Evolutionary conservation across 1,284 basidiomycete genomes (phyloP), one percentile per base, ranked within the genome.

Genomic region (Marasmius sp.): DNA sequence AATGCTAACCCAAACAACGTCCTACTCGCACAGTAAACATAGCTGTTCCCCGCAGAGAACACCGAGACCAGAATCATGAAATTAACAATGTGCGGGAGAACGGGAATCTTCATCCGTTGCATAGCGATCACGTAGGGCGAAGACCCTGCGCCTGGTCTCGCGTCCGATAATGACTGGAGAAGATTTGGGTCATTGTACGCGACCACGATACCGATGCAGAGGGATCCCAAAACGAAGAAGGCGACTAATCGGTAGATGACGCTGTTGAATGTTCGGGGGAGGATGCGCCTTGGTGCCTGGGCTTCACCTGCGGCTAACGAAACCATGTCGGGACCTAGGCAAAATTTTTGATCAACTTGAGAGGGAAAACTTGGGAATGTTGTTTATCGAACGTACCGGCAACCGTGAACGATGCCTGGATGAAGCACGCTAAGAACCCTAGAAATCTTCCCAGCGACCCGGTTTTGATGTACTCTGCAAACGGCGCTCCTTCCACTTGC

Each of bases 41-140:
- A 89, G 12, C 86, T 85, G 68, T 89, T 91, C n/a, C 87, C 87
- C 3, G 91, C 91, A 8, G 88, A 91, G 75, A 90, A 92, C 1
- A 89, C 85, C 8, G 85, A 80, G 7, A 82, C 83, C 57, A 91
- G 72, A 56, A 92, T 78, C 56, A 84, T 76, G 10, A 87, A 87
- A 67, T 92, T 92, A 67, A 90, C 84, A 70, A 85, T 82, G 66
- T 85, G 82, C 0, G 89, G 87, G 1, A 91, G 75, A 8, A 82
- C 78, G 47, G 79, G 78, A 68, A 89, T 89, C 12, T 81, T 77
- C 41, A 89, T 78, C 36, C 77, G 77, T 68, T 79, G 70, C 78
- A 92, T 90, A n/a, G 89, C 90, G 64, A 92, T 91, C 63, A 92
- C 89, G 74, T 89, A 93, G n/a, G 86, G 81, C 12, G 84, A 83